phyloP scores from a whole-genome alignment of 495 filamentous ascomycete genomes.

The Platismatia glauca region DNA sequence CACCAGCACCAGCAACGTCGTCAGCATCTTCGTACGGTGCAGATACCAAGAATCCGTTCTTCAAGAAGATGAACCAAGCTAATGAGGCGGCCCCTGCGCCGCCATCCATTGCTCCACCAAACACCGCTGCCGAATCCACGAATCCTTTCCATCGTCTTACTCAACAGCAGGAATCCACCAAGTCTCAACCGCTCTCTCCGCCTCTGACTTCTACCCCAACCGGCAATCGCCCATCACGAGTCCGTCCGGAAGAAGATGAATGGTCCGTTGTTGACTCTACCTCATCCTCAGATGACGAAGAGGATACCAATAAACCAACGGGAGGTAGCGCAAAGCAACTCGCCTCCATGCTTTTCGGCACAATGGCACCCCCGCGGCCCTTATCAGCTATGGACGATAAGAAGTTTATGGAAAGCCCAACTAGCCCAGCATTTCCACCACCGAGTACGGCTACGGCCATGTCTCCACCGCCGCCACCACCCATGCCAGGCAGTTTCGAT shows the following conservation, averaged over 20 bases:
- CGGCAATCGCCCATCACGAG: constrained; percentile 42
- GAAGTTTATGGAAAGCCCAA: constrained; percentile 34
- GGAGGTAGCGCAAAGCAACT: constrained; percentile 82
- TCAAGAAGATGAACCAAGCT: constrained; percentile 54
- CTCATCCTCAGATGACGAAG: constrained; percentile 49
- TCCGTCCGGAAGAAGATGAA: constrained; percentile 68
- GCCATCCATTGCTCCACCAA: constrained; percentile 26
- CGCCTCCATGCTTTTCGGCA: constrained; percentile 88
- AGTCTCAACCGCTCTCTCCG: constrained; percentile 31
- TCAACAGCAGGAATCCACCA: constrained; percentile 50
- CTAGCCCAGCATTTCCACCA: constrained; percentile 17
- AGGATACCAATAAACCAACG: constrained; percentile 64
- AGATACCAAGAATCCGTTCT: constrained; percentile 63
- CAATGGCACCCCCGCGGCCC: constrained; percentile 90
- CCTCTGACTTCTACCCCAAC: constrained; percentile 32
- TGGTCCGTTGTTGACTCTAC: constrained; percentile 82
- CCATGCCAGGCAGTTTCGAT: constrained; percentile 33
- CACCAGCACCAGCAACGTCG: constrained; percentile 25
- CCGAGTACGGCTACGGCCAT: constrained; percentile 21
- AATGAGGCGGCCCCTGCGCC: constrained; percentile 27
- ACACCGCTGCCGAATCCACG: constrained; percentile 52
- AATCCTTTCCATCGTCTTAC: constrained; percentile 95
- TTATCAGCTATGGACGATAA: constrained; percentile 73
- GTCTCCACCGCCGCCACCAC: constrained; percentile 38
- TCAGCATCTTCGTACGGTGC: constrained; percentile 28